phyloP scores from a whole-genome alignment of 2,329 filamentous ascomycete species.

The Penicillium sp. region DNA sequence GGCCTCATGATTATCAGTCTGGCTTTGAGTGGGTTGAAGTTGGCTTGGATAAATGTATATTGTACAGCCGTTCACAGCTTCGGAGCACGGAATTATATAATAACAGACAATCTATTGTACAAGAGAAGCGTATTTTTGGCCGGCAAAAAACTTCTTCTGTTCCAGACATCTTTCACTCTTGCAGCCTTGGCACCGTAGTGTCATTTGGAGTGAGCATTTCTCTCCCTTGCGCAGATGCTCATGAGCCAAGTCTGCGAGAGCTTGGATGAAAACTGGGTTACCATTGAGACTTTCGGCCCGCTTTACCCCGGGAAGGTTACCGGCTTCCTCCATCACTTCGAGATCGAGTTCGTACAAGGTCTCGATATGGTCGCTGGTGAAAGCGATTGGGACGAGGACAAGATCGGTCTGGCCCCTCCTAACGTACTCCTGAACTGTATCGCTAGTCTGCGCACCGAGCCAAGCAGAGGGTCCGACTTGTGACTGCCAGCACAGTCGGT shows the following conservation, averaged over 20 bases:
- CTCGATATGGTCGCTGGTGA: slow-evolving; percentile 99
- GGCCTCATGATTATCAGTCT: background rate
- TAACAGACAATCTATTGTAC: slow-evolving; percentile 33
- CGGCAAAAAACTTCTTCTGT: slow-evolving; percentile 68
- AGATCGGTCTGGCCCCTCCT: slow-evolving; percentile 90
- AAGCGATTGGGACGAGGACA: slow-evolving; percentile 90
- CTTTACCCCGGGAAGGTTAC: slow-evolving; percentile 78
- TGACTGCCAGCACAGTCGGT: slow-evolving; percentile 95
- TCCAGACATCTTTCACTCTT: slow-evolving; percentile 86
- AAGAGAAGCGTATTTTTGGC: slow-evolving; percentile 40
- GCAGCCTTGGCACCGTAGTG: slow-evolving; percentile 88
- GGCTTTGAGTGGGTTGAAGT: background rate
- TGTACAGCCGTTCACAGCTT: background rate
- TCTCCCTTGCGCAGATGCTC: slow-evolving; percentile 73
- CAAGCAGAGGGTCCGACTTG: slow-evolving; percentile 95
- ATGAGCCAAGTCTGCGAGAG: slow-evolving; percentile 84
- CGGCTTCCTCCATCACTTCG: slow-evolving; percentile 84
- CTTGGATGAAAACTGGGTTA: slow-evolving; percentile 86
- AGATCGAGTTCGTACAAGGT: slow-evolving; percentile 92
- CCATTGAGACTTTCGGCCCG: slow-evolving; percentile 91
- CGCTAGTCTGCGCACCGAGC: slow-evolving; percentile 91
- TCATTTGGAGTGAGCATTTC: slow-evolving; percentile 83
- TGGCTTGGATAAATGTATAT: background rate
- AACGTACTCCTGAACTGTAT: slow-evolving; percentile 86
- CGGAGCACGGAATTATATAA: background rate